A percentile compares a stretch with the other conserved stretches of the same genome.
Conservation (phyloP, 331 rosid genomes). For the Rhamnella rubrinervis region DNA sequence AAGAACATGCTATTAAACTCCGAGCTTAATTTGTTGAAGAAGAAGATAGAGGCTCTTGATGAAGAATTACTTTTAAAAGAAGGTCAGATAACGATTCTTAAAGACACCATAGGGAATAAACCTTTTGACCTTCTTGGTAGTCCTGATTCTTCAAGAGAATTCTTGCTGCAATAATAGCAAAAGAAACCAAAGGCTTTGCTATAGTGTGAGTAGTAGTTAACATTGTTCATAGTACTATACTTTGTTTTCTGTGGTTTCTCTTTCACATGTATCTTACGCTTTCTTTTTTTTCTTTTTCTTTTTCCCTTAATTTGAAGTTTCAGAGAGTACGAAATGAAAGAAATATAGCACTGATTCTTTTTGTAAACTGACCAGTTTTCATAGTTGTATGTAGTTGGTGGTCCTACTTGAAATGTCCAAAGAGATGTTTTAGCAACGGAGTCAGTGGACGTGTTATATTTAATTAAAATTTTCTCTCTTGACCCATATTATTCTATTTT, state of each 20-base stretch:
- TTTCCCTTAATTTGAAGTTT: neutral
- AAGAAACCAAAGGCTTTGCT: conserved; percentile 11
- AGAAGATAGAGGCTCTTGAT: conserved; percentile 66
- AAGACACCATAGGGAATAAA: conserved; percentile 63
- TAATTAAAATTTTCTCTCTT: neutral
- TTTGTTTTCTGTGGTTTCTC: neutral
- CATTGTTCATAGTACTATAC: conserved; percentile 58
- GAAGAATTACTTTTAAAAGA: conserved; percentile 77
- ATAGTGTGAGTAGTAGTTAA: conserved; percentile 18
- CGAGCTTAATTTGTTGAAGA: conserved; percentile 48
- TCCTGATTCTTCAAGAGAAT: conserved; percentile 57
- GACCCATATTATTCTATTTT: too few species aligned
- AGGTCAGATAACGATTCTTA: conserved; percentile 86
- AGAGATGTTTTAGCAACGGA: neutral
- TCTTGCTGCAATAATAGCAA: conserved; percentile 41
- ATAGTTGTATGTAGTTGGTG: conserved; percentile 7
- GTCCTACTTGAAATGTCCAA: neutral
- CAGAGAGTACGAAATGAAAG: conserved; percentile 20
- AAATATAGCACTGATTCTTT: neutral
- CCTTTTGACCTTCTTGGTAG: conserved; percentile 65
- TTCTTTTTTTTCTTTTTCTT: neutral
- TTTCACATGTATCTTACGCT: conserved; percentile 11
- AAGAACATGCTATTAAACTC: conserved; percentile 72
- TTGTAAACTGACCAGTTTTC: conserved; percentile 14
- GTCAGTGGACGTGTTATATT: neutral